Base-by-base conservation (phyloP, 768 basidiomycete genomes). In the Leccinellum rugosiceps region DNA sequence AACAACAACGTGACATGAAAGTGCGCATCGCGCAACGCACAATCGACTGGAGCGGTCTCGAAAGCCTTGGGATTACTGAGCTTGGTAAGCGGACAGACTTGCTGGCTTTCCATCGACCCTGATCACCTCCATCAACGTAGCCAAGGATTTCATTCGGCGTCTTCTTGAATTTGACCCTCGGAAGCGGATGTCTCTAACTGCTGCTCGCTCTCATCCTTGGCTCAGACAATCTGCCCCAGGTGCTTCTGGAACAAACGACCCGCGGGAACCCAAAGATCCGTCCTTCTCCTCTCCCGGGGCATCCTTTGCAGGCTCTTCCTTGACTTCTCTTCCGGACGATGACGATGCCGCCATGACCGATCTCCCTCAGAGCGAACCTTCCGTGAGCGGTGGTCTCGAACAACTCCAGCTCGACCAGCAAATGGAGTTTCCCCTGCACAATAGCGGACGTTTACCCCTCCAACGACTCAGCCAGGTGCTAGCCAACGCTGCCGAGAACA, bases 121-220 rank as follows among this genome's bases (percentile, higher is more conserved):
- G 47, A 51, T 38, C 31, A 38, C 30, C 47, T 19, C n/a, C 32
- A 14, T 63, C 85, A 87, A 63, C 26, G 10, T 62, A 88, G 93
- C 78, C 2, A 70, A 79, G 52, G 77, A 85, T 59, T 96, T 98
- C 67, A 80, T 96, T 51, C 69, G 70, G 2, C 63, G 71, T 3
- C 80, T 98, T 10, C 81, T 98, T 15, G 79, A 83, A 51, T 75
- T 76, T 35, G 78, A 90, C 54, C 92, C 94, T 0, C 61, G 60
- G 1, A 59, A 68, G 14, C 85, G 95, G n/a, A 83, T 96, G 81
- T 83, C 86, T 6, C 78, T 94, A 58, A 74, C 77, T 3, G 77
- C 81, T 0, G 88, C 94, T 0, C 79, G 90, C 10, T 26, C 71
- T 0, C 94, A 98, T 63, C 83, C 84, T 1, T 98, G 96, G 96